phyloP scores from a whole-genome alignment of 2,329 filamentous ascomycete genomes.

The Calonectria ilicicola region DNA sequence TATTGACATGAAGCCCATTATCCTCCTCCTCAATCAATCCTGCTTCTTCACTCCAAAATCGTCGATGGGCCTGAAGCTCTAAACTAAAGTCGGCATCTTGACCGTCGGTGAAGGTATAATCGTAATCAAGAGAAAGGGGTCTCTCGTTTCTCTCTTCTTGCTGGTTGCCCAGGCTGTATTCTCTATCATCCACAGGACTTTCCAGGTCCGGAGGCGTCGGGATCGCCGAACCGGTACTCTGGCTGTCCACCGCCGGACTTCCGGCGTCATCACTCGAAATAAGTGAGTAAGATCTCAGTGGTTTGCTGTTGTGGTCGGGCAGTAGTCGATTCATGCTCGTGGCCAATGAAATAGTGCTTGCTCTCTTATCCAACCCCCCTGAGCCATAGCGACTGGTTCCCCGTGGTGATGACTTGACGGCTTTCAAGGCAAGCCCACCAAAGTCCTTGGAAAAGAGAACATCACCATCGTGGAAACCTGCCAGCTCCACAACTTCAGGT shows the following conservation, averaged over 20 bases:
- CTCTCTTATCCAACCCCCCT: slow-evolving; percentile 34
- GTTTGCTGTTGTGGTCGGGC: slow-evolving; percentile 13
- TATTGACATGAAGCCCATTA: slow-evolving; percentile 38
- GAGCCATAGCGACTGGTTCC: slow-evolving; percentile 37
- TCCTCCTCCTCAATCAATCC: slow-evolving; percentile 54
- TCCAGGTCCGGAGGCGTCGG: slow-evolving; percentile 54
- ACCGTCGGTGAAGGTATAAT: slow-evolving; percentile 47
- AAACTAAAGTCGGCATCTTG: slow-evolving; percentile 48
- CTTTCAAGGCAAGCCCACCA: slow-evolving; percentile 51
- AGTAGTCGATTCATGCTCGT: slow-evolving; percentile 36
- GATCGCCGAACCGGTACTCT: slow-evolving; percentile 49
- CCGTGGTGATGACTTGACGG: slow-evolving; percentile 43
- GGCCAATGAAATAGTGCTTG: slow-evolving; percentile 37
- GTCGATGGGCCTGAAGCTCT: slow-evolving; percentile 50
- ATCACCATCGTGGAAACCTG: slow-evolving; percentile 35
- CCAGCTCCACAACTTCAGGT: slow-evolving; percentile 29
- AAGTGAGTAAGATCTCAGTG: slow-evolving; percentile 43
- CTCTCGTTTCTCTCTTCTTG: slow-evolving; percentile 26
- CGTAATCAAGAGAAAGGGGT: slow-evolving; percentile 42
- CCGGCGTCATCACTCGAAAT: slow-evolving; percentile 51
- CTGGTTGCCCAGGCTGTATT: slow-evolving; percentile 39
- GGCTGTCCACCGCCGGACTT: slow-evolving; percentile 52
- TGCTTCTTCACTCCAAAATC: slow-evolving; percentile 49
- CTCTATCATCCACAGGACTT: slow-evolving; percentile 46
- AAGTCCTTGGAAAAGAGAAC: slow-evolving; percentile 47